phyloP scores from a whole-genome alignment of 2,329 filamentous ascomycete species.

The Arthroderma sp. region DNA sequence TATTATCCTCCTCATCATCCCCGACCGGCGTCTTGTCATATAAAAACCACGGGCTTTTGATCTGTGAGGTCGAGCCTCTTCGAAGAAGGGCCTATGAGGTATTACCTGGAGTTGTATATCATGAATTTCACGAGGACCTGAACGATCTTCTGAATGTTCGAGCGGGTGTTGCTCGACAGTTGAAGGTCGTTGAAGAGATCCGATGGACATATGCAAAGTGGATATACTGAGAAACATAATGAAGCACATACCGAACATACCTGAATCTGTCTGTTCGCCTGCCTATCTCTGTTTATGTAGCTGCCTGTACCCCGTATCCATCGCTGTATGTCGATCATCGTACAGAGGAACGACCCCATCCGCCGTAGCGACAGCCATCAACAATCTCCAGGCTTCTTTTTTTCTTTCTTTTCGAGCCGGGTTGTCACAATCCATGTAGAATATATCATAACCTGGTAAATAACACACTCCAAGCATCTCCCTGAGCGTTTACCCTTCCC shows the following conservation, averaged over 20 bases:
- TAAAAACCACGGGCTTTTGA: conserved; percentile 78
- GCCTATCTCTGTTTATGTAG: no score
- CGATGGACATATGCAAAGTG: conserved; percentile 82
- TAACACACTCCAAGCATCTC: no score
- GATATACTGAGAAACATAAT: conserved; percentile 28
- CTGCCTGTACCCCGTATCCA: no score
- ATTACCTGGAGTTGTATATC: conserved; percentile 60
- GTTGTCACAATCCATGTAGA: no score
- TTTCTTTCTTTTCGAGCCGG: no score
- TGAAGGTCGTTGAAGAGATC: conserved; percentile 67
- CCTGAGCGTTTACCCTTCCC: no score
- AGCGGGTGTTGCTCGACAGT: conserved; percentile 63
- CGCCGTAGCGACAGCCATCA: no score
- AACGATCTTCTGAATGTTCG: conserved; percentile 71
- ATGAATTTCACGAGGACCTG: conserved; percentile 80
- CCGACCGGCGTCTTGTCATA: conserved; percentile 68
- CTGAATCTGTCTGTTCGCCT: no score
- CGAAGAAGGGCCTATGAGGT: conserved; percentile 53
- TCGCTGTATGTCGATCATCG: no score
- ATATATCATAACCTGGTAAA: no score
- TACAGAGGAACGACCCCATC: no score
- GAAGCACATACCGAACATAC: background rate
- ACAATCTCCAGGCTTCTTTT: no score
- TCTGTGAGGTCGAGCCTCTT: conserved; percentile 81
- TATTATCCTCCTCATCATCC: conserved; percentile 55